These are phyloP conservation scores for Pyrenochaeta sp. DNA, from an alignment of 2,329 filamentous ascomycete species.

Conservation along the genomic window DNA sequence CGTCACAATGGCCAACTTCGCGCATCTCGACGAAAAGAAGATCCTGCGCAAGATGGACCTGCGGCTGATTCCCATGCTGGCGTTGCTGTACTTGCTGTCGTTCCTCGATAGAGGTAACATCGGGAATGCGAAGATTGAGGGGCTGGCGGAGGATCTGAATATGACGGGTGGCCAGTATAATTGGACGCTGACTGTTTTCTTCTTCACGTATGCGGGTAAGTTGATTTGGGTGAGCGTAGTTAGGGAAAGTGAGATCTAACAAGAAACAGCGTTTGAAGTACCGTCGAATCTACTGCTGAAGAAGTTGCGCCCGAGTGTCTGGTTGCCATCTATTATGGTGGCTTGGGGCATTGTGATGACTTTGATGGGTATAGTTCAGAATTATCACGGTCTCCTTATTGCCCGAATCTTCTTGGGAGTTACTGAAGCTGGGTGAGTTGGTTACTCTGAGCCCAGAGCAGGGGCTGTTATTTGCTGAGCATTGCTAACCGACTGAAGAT, in stretches of 20 bases:
- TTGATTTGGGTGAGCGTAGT: too few species aligned
- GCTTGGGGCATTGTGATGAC: constrained; percentile 60
- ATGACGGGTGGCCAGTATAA: constrained; percentile 66
- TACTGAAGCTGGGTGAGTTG: constrained; percentile 40
- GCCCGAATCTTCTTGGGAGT: constrained; percentile 56
- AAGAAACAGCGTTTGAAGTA: constrained; percentile 52
- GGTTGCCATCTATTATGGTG: constrained; percentile 57
- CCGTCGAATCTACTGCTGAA: constrained; percentile 70
- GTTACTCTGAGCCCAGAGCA: not conserved
- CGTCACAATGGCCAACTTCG: constrained; percentile 39
- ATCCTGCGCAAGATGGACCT: constrained; percentile 52
- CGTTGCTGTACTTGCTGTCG: constrained; percentile 48
- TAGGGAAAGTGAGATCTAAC: too few species aligned
- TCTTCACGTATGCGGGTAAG: constrained; percentile 56
- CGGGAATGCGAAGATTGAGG: constrained; percentile 55
- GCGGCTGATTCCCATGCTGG: constrained; percentile 49
- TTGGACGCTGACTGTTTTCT: constrained; percentile 71
- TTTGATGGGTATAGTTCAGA: constrained; percentile 57
- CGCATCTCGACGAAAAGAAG: constrained; percentile 50
- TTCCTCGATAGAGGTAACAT: constrained; percentile 47
- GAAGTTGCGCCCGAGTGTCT: constrained; percentile 59
- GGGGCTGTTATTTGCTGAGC: too few species aligned
- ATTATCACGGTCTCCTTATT: constrained; percentile 55
- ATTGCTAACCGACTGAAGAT: constrained; percentile 6
- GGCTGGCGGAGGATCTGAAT: constrained; percentile 33